Evolutionary conservation across 306 rosid species (phyloP).

Genomic region (Cucurbita argyrosperma): DNA sequence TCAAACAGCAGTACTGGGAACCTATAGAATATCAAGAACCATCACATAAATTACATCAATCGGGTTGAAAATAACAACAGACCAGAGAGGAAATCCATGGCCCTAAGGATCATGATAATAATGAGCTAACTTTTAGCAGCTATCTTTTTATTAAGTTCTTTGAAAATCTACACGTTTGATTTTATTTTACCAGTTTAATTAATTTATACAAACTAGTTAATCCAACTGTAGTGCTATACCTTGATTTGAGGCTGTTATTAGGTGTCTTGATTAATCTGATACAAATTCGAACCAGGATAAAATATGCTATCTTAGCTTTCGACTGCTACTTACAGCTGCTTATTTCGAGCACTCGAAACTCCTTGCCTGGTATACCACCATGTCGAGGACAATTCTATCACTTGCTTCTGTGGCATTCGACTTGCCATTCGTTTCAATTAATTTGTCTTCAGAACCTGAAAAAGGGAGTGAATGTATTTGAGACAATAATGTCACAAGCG

Average conservation of each 20-base stretch:
- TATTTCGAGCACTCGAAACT: constrained; percentile 9
- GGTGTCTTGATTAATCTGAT: neutral
- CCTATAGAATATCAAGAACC: neutral
- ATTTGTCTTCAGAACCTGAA: constrained; percentile 8
- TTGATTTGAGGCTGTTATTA: neutral
- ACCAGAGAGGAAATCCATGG: neutral
- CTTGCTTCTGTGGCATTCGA: constrained; percentile 3
- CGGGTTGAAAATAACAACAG: neutral
- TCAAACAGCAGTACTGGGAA: neutral
- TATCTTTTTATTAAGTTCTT: neutral
- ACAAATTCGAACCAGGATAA: neutral
- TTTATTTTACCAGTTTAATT: neutral
- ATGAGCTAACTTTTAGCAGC: neutral
- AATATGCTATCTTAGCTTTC: constrained; percentile 6
- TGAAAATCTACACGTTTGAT: constrained; percentile 3
- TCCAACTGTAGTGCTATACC: neutral
- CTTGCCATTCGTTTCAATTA: constrained; percentile 10
- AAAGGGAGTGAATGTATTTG: neutral
- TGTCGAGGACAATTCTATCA: neutral
- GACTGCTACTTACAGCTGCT: constrained; percentile 17
- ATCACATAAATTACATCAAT: neutral
- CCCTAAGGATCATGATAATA: neutral
- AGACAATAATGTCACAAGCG: too few species aligned
- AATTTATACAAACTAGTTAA: constrained; percentile 5
- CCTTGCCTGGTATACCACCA: constrained; percentile 12